phyloP scores from a whole-genome alignment of 768 basidiomycete species.

The Auriscalpium orientale region DNA sequence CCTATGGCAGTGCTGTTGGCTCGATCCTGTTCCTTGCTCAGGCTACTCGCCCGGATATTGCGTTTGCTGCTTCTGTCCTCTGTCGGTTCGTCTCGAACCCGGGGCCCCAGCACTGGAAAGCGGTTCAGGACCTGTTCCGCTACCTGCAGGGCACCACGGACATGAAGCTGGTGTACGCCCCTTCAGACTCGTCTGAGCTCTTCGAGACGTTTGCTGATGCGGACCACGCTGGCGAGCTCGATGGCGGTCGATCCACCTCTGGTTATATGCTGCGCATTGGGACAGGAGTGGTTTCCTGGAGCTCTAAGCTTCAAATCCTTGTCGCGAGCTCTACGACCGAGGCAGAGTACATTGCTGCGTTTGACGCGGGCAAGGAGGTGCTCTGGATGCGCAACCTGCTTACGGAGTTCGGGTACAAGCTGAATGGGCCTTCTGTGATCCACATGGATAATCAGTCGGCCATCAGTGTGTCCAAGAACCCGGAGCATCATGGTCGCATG shows the following conservation, averaged over 20 bases:
- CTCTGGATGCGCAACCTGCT: slow-evolving; percentile 23
- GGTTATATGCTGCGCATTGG: slow-evolving; percentile 24
- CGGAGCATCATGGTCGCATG: slow-evolving; percentile 22
- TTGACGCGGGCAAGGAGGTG: slow-evolving; percentile 17
- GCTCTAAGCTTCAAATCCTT: slow-evolving; percentile 24
- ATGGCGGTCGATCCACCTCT: background rate
- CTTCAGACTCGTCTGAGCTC: no score
- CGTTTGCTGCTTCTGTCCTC: slow-evolving; percentile 24
- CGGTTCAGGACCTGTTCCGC: slow-evolving; percentile 24
- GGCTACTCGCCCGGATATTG: slow-evolving; percentile 28
- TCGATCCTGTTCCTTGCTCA: background rate
- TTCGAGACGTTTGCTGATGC: no score
- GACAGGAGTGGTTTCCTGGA: slow-evolving; percentile 28
- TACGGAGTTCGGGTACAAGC: slow-evolving; percentile 14
- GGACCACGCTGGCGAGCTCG: no score
- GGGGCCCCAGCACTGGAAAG: slow-evolving; percentile 20
- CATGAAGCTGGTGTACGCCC: slow-evolving; percentile 12
- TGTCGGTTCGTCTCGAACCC: slow-evolving; percentile 26
- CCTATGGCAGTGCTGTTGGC: background rate
- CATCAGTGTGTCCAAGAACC: slow-evolving; percentile 20
- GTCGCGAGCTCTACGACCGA: slow-evolving; percentile 30
- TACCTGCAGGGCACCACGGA: slow-evolving; percentile 28
- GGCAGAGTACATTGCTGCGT: slow-evolving; percentile 29
- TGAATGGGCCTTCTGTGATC: slow-evolving; percentile 7
- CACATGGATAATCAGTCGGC: slow-evolving; percentile 26